Evolutionary conservation across 2,329 filamentous ascomycete genomes (phyloP), one percentile per base, ranked within the genome.

Genomic region (Phyllachora maydis): DNA sequence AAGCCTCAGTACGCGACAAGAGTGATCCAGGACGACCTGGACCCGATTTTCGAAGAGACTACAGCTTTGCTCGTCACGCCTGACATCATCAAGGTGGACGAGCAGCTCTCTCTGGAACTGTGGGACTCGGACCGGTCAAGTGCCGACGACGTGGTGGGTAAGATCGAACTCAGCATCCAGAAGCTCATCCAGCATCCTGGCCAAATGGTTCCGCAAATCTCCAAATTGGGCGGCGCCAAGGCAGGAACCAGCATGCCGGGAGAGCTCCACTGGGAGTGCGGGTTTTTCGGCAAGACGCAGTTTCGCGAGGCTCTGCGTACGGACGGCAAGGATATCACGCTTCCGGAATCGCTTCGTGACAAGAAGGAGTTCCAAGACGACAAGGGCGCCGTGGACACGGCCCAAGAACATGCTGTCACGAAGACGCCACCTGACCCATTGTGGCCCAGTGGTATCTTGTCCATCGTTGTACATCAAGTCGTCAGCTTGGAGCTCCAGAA

Each of bases 1-100:
- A 98, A 98, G 50, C 85, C 85, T 2, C 90, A 92, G 65, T 95
- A 92, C 48, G 93, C 83, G 47, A 95, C 88, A 2, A 71, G 88
- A 22, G 83, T 95, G 24, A 93, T 95, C 32, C 81, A 85, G 24
- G 85, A 95, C 39, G 76, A 93, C 35, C 60, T 92, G 26, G 91
- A 95, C 39, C 88, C 88, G 0, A 60, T 92, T 4, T 95, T 90
- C 56, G 77, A 88, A 38, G 88, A 95, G 48, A 77, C 68, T 2
- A 71, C 78, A 20, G 82, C 79, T 2, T 57, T 95, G 11, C 54
- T 93, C 10, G 78, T 98, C 5, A 92, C 78, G 0, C 65, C 78
- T 0, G 83, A 93, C 32, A 59, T 92, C 25, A 79, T 95, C 53
- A 90, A 88, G 47, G 85, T 77, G 0, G 74, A 93, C 32, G 88